A percentile compares a stretch with the other conserved stretches of the same genome.
These are phyloP conservation scores for Hirschfeldia incana DNA, from an alignment of 345 rosid genomes.

Conservation along the genomic window DNA sequence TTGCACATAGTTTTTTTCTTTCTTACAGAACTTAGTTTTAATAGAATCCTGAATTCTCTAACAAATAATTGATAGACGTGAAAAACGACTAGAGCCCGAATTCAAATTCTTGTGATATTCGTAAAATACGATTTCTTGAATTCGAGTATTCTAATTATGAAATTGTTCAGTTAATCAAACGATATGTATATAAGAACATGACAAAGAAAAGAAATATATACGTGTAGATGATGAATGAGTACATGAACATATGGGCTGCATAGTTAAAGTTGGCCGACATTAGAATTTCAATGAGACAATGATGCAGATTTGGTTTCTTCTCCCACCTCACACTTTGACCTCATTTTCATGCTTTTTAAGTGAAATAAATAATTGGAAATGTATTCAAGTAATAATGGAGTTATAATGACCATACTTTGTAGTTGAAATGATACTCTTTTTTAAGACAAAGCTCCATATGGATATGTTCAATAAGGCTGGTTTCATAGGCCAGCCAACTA, in stretches of 20 bases:
- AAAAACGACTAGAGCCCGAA: not conserved
- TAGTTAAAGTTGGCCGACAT: conserved; percentile 39
- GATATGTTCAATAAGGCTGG: not conserved
- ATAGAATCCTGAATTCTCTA: not conserved
- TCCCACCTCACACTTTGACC: conserved; percentile 35
- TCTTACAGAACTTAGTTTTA: not conserved
- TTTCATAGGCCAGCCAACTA: not conserved
- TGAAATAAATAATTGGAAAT: no score
- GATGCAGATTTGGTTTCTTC: conserved; percentile 34
- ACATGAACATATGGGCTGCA: conserved; percentile 22
- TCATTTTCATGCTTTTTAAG: conserved; percentile 22
- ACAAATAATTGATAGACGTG: not conserved
- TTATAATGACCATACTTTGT: not conserved
- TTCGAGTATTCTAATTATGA: not conserved
- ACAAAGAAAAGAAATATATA: not conserved
- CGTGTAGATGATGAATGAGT: conserved; percentile 19
- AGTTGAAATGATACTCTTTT: not conserved
- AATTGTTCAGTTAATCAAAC: not conserved
- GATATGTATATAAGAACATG: not conserved
- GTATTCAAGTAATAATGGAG: not conserved
- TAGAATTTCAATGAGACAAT: conserved; percentile 40
- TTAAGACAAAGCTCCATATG: not conserved
- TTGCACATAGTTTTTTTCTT: not conserved
- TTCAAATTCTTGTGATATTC: not conserved
- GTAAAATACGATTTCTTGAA: not conserved